Base-by-base conservation (phyloP, 2,329 filamentous ascomycete species). In the Claviceps monticola region DNA sequence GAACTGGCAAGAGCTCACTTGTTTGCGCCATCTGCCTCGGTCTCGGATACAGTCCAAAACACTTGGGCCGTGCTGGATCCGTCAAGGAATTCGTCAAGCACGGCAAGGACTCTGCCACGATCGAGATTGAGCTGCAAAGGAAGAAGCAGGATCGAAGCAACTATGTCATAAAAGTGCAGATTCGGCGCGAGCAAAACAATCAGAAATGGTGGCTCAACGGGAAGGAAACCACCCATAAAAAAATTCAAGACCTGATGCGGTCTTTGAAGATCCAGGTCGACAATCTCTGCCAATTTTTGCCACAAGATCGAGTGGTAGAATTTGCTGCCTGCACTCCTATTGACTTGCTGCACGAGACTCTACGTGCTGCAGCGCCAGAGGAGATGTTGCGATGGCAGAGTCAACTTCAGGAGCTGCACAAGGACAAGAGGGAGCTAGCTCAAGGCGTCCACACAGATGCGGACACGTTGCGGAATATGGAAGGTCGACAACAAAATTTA, bases 21-120 rank as follows among this genome's bases (percentile, higher is more conserved):
- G 91, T 98, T 44, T 98, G 93, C 68, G 93, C 93, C 45, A 95
- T 98, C 58, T 97, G 93, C 62, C 71, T 98, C 14, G 93, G 93
- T 2, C 72, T 98, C 26, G 93, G 93, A 47, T 96, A 85, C 74
- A 79, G 81, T 36, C 82, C 90, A 23, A 80, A 84, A 67, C 80
- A 90, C 60, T 76, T 98, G 16, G 93, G 91, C 16, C 83, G 93
- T 55, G 89, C 90, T 6, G 89, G 86, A 60, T 82, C 88, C 14
- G 73, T 91, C 53, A 83, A 84, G 51, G 90, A 95, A 62, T 98
- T 93, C 62, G 89, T 98, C 59, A 97, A 97, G 68, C 86, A 96
- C 65, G 89, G 88, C 39, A 82, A 79, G 57, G 73, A 80, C 49
- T 79, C 82, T 59, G 91, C 89, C 2, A 78, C 74, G 8, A 90